A percentile compares a stretch with the other conserved stretches of the same genome.
Evolutionary conservation across 108 stramenopile genomes (phyloP).

Genomic region (Nitzschia putrida): DNA sequence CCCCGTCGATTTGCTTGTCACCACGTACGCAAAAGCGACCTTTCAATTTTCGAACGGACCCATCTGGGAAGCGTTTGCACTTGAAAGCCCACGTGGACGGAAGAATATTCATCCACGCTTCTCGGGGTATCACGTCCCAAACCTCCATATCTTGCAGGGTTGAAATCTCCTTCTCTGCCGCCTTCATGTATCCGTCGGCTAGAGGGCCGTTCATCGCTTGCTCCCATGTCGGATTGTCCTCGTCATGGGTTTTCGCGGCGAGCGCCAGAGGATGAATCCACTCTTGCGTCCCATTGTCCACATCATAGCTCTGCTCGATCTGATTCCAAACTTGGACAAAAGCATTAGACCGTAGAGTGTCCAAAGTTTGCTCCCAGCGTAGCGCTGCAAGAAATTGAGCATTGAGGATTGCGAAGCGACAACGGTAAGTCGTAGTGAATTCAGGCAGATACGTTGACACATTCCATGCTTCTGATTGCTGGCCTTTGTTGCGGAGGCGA

Average conservation of each 20-base stretch:
- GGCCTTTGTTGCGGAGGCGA: no score
- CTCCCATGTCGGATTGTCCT: conserved; percentile 46
- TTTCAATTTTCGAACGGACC: conserved; percentile 27
- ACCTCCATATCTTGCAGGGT: conserved; percentile 34
- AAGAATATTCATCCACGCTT: no score
- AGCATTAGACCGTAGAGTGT: background rate
- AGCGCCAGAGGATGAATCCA: conserved; percentile 29
- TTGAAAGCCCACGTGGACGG: no score
- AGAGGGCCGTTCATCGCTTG: conserved; percentile 48
- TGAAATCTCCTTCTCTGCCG: conserved; percentile 24
- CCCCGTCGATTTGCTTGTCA: conserved; percentile 44
- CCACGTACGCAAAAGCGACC: conserved; percentile 46
- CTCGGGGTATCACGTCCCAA: no score
- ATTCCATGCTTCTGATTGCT: no score
- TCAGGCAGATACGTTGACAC: no score
- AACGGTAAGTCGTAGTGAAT: background rate
- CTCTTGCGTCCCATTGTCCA: background rate
- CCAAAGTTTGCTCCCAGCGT: background rate
- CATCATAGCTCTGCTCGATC: background rate
- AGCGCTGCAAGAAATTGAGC: background rate
- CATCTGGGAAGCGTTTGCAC: conserved; percentile 42
- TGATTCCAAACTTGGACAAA: conserved; percentile 5
- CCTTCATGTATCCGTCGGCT: conserved; percentile 38
- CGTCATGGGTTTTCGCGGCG: conserved; percentile 37
- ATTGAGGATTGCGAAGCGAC: background rate